Conservation (phyloP, 345 rosid genomes). For the Citrus sinensis region DNA sequence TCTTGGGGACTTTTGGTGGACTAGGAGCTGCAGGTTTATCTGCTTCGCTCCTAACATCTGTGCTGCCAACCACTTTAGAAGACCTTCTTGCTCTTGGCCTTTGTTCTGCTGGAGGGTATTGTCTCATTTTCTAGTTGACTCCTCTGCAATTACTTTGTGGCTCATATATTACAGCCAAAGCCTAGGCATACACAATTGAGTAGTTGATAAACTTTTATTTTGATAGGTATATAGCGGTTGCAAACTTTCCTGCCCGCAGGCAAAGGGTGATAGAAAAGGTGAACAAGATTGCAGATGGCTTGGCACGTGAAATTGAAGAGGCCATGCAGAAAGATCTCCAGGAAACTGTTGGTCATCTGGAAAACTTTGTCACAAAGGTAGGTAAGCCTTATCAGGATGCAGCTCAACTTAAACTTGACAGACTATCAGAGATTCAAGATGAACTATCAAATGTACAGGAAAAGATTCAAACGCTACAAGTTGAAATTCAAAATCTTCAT, state of each 20-base stretch:
- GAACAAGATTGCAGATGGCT: constrained; percentile 55
- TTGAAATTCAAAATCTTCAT: constrained; percentile 83
- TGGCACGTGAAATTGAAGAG: constrained; percentile 72
- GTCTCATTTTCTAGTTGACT: constrained; percentile 12
- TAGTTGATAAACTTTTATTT: neutral
- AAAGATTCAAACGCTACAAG: constrained; percentile 45
- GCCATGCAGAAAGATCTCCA: constrained; percentile 85
- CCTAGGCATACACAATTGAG: neutral
- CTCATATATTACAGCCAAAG: neutral
- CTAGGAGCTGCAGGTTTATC: constrained; percentile 90
- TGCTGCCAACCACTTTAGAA: constrained; percentile 76
- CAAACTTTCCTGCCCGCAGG: constrained; percentile 73
- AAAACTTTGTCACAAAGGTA: constrained; percentile 45
- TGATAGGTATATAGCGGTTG: constrained; percentile 66
- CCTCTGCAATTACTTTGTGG: neutral
- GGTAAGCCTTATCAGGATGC: constrained; percentile 82
- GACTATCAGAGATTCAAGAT: constrained; percentile 45
- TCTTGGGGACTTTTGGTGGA: constrained; percentile 81
- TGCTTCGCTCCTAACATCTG: constrained; percentile 88
- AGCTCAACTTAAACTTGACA: constrained; percentile 60
- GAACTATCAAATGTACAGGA: constrained; percentile 46
- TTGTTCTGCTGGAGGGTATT: constrained; percentile 97
- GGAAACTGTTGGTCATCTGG: constrained; percentile 46
- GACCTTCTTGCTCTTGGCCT: constrained; percentile 94
- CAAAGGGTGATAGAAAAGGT: constrained; percentile 60